Conservation (phyloP, 768 basidiomycete species). For the Leccinum ochraceum region DNA sequence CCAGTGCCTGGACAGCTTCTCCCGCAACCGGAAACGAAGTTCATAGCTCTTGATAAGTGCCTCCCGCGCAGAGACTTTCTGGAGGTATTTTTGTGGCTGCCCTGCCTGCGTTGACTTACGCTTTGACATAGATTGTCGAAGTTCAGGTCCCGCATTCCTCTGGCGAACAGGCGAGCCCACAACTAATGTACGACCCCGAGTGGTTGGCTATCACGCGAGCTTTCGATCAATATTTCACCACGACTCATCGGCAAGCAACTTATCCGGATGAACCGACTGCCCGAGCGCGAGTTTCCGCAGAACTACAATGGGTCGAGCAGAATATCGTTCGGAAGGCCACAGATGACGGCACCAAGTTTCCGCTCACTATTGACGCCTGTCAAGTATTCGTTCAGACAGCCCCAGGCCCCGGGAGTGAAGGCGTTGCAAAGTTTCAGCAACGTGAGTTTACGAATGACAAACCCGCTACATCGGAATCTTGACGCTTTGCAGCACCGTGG, state of each 20-base stretch:
- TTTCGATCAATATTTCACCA: constrained; percentile 77
- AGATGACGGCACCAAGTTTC: background rate
- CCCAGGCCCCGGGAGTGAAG: constrained; percentile 48
- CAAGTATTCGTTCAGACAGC: constrained; percentile 74
- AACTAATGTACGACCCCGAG: constrained; percentile 76
- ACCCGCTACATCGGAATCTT: background rate
- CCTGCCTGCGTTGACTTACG: background rate
- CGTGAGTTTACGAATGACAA: constrained; percentile 33
- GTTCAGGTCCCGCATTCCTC: constrained; percentile 37
- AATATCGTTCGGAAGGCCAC: constrained; percentile 43
- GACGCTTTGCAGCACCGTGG: constrained; percentile 53
- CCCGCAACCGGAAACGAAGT: constrained; percentile 54
- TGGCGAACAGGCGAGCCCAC: constrained; percentile 26
- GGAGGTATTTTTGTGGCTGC: constrained; percentile 51
- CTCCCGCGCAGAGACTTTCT: constrained; percentile 73
- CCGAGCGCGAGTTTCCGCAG: constrained; percentile 54
- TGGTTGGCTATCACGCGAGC: constrained; percentile 95
- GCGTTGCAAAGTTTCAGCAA: constrained; percentile 38
- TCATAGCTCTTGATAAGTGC: constrained; percentile 92
- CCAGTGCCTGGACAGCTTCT: constrained; percentile 33
- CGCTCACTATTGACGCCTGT: constrained; percentile 45
- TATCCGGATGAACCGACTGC: constrained; percentile 61
- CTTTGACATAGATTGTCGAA: constrained; percentile 64
- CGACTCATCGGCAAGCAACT: constrained; percentile 43
- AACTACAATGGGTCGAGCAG: constrained; percentile 65